Percentiles rank a stretch among this genome's conserved stretches.
Conservation (phyloP, 2,329 filamentous ascomycete species). For the Calonectria hongkongensis region DNA sequence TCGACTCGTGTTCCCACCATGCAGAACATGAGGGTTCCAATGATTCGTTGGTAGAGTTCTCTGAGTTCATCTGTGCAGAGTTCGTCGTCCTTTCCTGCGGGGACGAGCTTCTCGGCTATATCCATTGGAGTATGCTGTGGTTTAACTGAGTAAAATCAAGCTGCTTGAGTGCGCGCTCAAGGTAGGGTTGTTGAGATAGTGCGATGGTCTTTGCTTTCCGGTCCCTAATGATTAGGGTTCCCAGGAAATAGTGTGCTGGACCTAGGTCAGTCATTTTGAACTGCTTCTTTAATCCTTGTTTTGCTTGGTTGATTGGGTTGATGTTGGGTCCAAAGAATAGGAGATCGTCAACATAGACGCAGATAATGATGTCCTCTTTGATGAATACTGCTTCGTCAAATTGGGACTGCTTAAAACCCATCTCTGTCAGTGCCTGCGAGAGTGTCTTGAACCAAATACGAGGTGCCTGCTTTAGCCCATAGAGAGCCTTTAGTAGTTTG, state of each 20-base stretch:
- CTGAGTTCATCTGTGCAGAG: not conserved
- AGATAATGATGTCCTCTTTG: not conserved
- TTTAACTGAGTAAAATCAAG: not conserved
- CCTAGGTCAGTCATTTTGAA: slow-evolving; percentile 5
- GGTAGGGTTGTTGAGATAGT: not conserved
- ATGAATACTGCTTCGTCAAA: slow-evolving; percentile 1
- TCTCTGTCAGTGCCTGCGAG: not conserved
- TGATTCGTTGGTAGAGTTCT: not conserved
- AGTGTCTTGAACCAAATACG: not conserved
- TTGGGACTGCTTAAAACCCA: not conserved
- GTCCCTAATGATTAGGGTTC: not conserved
- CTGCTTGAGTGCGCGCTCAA: not conserved
- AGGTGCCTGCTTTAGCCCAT: not conserved
- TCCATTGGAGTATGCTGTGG: not conserved
- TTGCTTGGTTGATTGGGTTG: not conserved
- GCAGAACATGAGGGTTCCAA: not conserved
- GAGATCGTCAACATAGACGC: not conserved
- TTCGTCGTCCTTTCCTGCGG: not conserved
- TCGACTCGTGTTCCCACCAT: not conserved
- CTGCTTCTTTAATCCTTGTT: not conserved
- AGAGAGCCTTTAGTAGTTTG: not conserved
- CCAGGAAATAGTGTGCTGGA: not conserved
- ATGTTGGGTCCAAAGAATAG: not conserved
- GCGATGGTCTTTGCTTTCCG: not conserved
- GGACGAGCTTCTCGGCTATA: not conserved